Evolutionary conservation across 2,329 filamentous ascomycete species (phyloP), one percentile per base, ranked within the genome.

Genomic region (Paraconiothyrium brasiliense): DNA sequence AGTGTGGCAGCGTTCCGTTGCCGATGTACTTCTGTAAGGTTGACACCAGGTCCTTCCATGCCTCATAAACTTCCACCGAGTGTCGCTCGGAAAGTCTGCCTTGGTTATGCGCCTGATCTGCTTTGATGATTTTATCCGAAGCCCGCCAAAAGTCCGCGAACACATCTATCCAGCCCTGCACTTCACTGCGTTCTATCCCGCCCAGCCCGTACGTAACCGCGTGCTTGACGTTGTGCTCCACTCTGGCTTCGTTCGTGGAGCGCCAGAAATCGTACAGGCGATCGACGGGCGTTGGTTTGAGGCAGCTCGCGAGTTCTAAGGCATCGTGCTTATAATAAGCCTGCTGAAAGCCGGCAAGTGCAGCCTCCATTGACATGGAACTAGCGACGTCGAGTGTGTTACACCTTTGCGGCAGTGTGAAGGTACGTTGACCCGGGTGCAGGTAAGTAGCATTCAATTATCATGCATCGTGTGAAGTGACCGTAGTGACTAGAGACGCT

Each of bases 131-230:
- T 70, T 92, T 89, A 35, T 89, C 89, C 43, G 91, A 81, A 27
- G 92, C 92, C 71, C 91, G 93, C 93, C 94, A 97, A 75, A 94
- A 97, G 22, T 87, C 84, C 39, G 86, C 83, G 74, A 94, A 97
- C 34, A 98, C 89, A 43, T 97, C 94, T 0, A 90, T 84, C 95
- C 95, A 99, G n/a, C 89, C 90, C 60, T 85, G 86, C 27, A 87
- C 83, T 80, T 97, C 92, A 44, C 89, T 85, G 44, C 87, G 84
- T n/a, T 84, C 81, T 27, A 93, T 76, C 56, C 82, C 85, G 34
- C 82, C 78, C 58, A 84, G 85, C 68, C 84, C 88, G 67, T 90
- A 88, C 62, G 94, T 87, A 60, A 95, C 85, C 49, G 81, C 79
- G 72, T 91, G 89, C 59, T 89, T 89, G 57, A 97, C 84, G 70